Percentiles rank a stretch among this genome's conserved stretches.
These are phyloP conservation scores for Coix lacrymajobi DNA, from an alignment of 176 grass and related monocot genomes.

Conservation along the genomic window DNA sequence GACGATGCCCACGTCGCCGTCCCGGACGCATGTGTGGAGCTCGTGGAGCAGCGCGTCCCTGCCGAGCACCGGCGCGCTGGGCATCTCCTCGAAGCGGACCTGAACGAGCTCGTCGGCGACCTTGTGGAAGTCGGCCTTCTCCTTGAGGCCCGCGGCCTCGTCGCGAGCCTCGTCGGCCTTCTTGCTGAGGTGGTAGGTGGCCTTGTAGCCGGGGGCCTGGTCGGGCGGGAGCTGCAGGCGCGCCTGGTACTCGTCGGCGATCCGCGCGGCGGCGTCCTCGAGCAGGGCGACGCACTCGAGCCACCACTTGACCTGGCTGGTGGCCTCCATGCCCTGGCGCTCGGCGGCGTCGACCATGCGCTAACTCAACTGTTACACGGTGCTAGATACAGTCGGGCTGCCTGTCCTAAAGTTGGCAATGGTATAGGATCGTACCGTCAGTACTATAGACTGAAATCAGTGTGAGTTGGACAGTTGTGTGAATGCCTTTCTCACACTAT, in stretches of 20 bases:
- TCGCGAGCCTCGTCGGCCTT: constrained; percentile 48
- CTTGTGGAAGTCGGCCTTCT: constrained; percentile 56
- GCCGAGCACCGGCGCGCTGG: constrained; percentile 44
- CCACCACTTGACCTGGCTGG: constrained; percentile 83
- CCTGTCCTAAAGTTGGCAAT: too few relatives aligned
- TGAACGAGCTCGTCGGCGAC: constrained; percentile 69
- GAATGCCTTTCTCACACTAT: too few relatives aligned
- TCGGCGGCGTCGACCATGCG: constrained; percentile 65
- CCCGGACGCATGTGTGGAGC: constrained; percentile 37
- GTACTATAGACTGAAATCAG: too few relatives aligned
- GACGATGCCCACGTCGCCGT: constrained; percentile 55
- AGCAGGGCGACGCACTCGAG: constrained; percentile 47
- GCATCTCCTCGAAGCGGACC: constrained; percentile 85
- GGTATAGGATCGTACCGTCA: too few relatives aligned
- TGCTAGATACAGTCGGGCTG: too few relatives aligned
- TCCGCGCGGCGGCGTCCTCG: constrained; percentile 28
- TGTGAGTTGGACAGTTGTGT: too few relatives aligned
- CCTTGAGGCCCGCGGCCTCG: constrained; percentile 52
- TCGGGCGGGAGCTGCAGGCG: constrained; percentile 31
- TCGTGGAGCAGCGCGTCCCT: constrained; percentile 48
- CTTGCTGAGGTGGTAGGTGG: constrained; percentile 69
- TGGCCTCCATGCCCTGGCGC: constrained; percentile 71
- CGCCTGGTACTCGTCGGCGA: constrained; percentile 41
- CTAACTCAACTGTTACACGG: too few relatives aligned
- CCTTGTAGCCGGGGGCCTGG: constrained; percentile 34